Evolutionary conservation across 2,329 filamentous ascomycete genomes (phyloP).

Genomic region (Aspergillus ochraceus): DNA sequence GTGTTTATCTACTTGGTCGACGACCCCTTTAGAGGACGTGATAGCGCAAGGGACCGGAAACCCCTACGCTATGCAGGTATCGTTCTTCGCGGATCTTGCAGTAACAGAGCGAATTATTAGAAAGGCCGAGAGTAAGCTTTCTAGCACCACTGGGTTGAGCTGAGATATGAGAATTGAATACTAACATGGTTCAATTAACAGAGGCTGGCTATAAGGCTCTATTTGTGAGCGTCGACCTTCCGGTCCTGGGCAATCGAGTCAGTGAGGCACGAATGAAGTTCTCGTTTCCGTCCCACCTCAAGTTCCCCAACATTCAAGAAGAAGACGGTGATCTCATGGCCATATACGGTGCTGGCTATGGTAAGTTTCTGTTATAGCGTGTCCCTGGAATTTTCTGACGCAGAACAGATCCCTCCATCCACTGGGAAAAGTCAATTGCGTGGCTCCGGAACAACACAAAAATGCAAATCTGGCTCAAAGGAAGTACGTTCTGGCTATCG

Average conservation of each 20-base stretch:
- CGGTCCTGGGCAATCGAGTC: conserved; percentile 51
- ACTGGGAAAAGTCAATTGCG: conserved; percentile 50
- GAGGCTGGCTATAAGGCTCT: conserved; percentile 52
- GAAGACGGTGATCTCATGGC: conserved; percentile 3
- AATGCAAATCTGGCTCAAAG: conserved; percentile 37
- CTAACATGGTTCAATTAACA: conserved; percentile 5
- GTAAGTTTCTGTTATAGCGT: background rate
- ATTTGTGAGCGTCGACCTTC: conserved; percentile 54
- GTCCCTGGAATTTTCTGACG: background rate
- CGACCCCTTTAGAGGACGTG: conserved; percentile 44
- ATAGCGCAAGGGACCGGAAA: conserved; percentile 37
- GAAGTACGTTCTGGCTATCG: conserved; percentile 4
- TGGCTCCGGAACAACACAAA: conserved; percentile 49
- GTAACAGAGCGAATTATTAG: conserved; percentile 39
- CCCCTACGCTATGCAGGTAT: conserved; percentile 54
- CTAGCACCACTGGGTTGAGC: no score
- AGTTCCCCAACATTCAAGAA: conserved; percentile 40
- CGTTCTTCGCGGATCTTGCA: conserved; percentile 48
- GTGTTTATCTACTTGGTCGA: conserved; percentile 9
- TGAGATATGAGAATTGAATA: background rate
- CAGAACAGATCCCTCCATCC: conserved; percentile 31
- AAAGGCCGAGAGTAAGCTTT: conserved; percentile 38
- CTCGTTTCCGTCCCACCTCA: conserved; percentile 41
- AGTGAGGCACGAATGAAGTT: conserved; percentile 55
- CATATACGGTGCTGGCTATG: conserved; percentile 6